These are phyloP conservation scores for Microstroma glucosiphilum DNA, from an alignment of 1,284 basidiomycete species.

Conservation along the genomic window DNA sequence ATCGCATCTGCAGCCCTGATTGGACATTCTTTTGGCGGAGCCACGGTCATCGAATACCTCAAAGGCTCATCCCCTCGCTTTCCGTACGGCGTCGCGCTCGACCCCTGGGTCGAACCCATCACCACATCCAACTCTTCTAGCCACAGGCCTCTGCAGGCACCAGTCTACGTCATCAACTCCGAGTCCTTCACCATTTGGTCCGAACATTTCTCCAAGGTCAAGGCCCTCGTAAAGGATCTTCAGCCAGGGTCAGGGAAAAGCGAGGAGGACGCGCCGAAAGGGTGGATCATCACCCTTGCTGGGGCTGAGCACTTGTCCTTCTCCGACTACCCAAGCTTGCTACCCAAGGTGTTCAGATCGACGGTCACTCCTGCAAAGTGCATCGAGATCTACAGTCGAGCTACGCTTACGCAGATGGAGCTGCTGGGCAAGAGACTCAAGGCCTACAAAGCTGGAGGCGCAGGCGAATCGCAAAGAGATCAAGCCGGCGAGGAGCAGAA, in stretches of 20 bases:
- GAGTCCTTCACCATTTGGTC: conserved; percentile 39
- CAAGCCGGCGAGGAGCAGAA: too few relatives aligned
- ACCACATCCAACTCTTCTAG: conserved; percentile 6
- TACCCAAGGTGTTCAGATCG: conserved; percentile 38
- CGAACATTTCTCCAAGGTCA: conserved; percentile 30
- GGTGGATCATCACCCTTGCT: conserved; percentile 38
- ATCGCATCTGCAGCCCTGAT: conserved; percentile 19
- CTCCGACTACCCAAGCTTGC: conserved; percentile 34
- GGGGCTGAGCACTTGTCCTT: conserved; percentile 41
- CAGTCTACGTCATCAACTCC: conserved; percentile 41
- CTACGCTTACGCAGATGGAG: conserved; percentile 30
- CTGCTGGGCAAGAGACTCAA: conserved; percentile 18
- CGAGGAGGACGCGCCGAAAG: conserved; percentile 18
- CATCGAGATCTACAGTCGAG: conserved; percentile 24
- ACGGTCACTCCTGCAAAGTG: conserved; percentile 27
- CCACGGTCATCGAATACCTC: conserved; percentile 22
- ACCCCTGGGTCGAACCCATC: conserved; percentile 27
- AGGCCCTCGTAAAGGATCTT: conserved; percentile 21
- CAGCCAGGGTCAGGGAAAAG: conserved; percentile 1
- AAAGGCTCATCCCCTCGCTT: conserved; percentile 5
- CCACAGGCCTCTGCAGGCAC: conserved; percentile 19
- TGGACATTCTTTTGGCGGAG: conserved; percentile 49
- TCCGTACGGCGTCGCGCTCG: conserved; percentile 8
- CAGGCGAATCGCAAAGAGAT: too few relatives aligned
- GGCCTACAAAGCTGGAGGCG: too few relatives aligned